A percentile compares a stretch with the other conserved stretches of the same genome.
phyloP scores from a whole-genome alignment of 805 yeast species.

The Wickerhamiella azymoides region DNA sequence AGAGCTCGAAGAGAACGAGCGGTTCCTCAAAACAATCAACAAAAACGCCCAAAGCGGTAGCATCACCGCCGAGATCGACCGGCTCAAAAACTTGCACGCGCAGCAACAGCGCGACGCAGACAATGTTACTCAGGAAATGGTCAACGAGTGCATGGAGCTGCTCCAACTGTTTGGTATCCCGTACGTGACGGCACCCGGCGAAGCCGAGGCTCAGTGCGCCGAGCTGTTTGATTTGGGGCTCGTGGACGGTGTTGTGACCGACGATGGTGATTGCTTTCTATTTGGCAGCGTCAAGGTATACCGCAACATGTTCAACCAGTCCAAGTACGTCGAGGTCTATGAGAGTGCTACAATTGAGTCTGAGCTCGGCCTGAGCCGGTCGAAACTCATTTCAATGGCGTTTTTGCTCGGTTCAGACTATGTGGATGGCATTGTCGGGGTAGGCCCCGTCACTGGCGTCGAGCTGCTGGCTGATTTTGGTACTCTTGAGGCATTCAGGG shows the following conservation, averaged over 20 bases:
- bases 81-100: slow-evolving; percentile 45
- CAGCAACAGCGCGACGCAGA: slow-evolving; percentile 79
- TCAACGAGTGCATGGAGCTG: slow-evolving; percentile 79
- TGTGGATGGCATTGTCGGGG: slow-evolving; percentile 81
- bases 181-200: slow-evolving; percentile 92
- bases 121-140: slow-evolving; percentile 76
- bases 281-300: slow-evolving; percentile 78
- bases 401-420: slow-evolving; percentile 85
- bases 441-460: slow-evolving; percentile 88
- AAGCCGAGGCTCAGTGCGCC: slow-evolving; percentile 98
- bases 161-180: slow-evolving; percentile 86
- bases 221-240: slow-evolving; percentile 50
- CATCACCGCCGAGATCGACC: slow-evolving; percentile 22
- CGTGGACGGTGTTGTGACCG: slow-evolving; percentile 93
- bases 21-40: slow-evolving; percentile 37
- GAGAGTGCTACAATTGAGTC: slow-evolving; percentile 40
- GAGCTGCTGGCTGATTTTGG: slow-evolving; percentile 82
- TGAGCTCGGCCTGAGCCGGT: slow-evolving; percentile 51
- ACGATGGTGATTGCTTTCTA: slow-evolving; percentile 90
- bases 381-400: slow-evolving; percentile 65
- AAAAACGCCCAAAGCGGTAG: slow-evolving; percentile 7
- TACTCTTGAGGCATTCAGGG: slow-evolving; percentile 28
- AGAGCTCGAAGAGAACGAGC: slow-evolving; percentile 61
- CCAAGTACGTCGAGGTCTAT: slow-evolving; percentile 81
- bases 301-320: slow-evolving; percentile 88